Evolutionary conservation across 129 eudicot species (phyloP), one percentile per base, ranked within the genome.

Genomic region (Chrysanthemum makinoi): DNA sequence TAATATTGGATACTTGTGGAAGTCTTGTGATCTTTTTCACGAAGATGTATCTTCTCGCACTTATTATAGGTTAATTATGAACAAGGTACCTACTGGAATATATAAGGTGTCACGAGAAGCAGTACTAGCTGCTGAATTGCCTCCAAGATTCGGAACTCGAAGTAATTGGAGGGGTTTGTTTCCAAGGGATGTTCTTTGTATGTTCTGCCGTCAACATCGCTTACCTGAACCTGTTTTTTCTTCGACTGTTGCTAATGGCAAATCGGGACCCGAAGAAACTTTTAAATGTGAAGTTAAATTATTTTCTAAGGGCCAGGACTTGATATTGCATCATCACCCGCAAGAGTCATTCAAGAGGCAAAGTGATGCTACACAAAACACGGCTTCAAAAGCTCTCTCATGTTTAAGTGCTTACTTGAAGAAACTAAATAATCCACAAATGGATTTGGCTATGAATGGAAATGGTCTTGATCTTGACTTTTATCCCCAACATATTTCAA

Each of bases 131-230:
- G 97, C 94, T 8, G 89, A 90, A 75, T 69, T 95, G 80, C 99
- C 99, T 62, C 62, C 43, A 75, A 80, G 71, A 8, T 90, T 82
- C 26, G 85, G 89, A 43, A 77, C 89, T 18, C 82, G 83, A 75
- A 78, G 83, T 81, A 88, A 86, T 70, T 94, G 99, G 99, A 86
- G 89, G 77, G 97, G 99, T 62, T 67, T 82, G n/a, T 80, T 67
- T 49, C 99, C 99, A 59, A 86, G 96, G 62, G 97, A 95, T 22
- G 77, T 87, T 35, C 91, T 95, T 57, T 82, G 84, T 81, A 77
- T 86, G 61, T 86, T 95, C 62, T 86, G 96, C 70, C 97, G 94
- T 62, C 84, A 79, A 75, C 89, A 94, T 67, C 88, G 76, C 30
- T 69, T 94, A 69, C 81, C 96, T 7, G 91, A 87, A 77, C 97